These are phyloP conservation scores for Podospora pseudopauciseta DNA, from an alignment of 495 filamentous ascomycete species.

Conservation along the genomic window DNA sequence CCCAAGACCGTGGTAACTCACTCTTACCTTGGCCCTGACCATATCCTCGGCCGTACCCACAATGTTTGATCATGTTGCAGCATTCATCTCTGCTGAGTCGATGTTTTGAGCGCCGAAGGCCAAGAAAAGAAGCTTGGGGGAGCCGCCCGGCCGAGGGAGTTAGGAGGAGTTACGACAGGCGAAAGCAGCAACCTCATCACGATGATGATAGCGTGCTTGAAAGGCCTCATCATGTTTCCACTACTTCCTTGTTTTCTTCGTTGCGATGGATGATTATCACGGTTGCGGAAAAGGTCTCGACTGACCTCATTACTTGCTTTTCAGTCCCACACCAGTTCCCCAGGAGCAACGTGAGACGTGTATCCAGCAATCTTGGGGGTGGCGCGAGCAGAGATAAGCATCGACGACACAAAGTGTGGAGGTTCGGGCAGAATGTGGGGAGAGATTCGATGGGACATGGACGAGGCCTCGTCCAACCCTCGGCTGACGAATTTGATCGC, in stretches of 20 bases:
- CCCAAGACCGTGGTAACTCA: background rate
- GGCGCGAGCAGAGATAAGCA: slow-evolving; percentile 31
- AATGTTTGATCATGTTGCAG: background rate
- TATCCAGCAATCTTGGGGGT: slow-evolving; percentile 24
- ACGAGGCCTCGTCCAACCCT: background rate
- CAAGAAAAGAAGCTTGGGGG: background rate
- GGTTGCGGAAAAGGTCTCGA: background rate
- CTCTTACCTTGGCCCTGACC: slow-evolving; percentile 6
- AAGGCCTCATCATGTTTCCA: background rate
- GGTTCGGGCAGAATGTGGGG: slow-evolving; percentile 16
- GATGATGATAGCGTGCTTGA: background rate
- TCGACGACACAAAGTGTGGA: slow-evolving; percentile 24
- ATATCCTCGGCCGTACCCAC: slow-evolving; percentile 17
- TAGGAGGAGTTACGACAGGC: background rate
- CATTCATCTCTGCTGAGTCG: background rate
- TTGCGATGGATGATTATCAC: background rate
- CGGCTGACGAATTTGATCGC: slow-evolving; percentile 12
- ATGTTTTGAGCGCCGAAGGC: background rate
- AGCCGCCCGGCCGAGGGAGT: background rate
- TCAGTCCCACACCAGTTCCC: background rate
- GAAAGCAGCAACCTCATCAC: background rate
- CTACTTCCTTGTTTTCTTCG: background rate
- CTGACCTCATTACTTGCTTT: slow-evolving; percentile 2
- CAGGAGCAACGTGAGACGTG: slow-evolving; percentile 19
- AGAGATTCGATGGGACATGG: background rate